Evolutionary conservation across 176 grass and related monocot species (phyloP).

Genomic region (Alopecurus myosuroides): DNA sequence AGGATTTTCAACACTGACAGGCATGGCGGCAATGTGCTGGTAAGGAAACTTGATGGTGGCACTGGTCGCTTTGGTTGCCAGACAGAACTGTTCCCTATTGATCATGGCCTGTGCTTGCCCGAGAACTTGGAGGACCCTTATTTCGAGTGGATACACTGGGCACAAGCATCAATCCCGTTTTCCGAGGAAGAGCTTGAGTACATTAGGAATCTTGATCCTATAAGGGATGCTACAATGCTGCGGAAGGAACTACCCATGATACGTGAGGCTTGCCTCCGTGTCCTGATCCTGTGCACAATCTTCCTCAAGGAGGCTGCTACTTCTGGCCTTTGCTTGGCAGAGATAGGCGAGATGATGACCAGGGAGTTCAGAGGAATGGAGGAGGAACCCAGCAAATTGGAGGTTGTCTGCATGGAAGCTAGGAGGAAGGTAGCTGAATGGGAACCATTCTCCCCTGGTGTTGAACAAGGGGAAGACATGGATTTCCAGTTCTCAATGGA

Average conservation of each 20-base stretch:
- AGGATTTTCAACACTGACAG: conserved; percentile 88
- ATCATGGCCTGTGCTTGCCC: conserved; percentile 66
- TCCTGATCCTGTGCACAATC: conserved; percentile 53
- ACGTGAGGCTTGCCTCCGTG: conserved; percentile 53
- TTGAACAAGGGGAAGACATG: conserved; percentile 39
- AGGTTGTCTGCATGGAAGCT: conserved; percentile 63
- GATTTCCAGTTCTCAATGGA: conserved; percentile 59
- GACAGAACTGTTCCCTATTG: conserved; percentile 74
- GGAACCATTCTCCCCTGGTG: conserved; percentile 21
- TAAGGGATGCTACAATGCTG: conserved; percentile 43
- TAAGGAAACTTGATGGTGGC: conserved; percentile 50
- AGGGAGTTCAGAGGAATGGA: conserved; percentile 59
- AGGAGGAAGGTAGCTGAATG: conserved; percentile 46
- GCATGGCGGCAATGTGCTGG: conserved; percentile 75
- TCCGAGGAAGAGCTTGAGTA: conserved; percentile 68
- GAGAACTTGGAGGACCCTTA: conserved; percentile 79
- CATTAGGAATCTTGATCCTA: conserved; percentile 50
- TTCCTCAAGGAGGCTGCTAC: conserved; percentile 61
- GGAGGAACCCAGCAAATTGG: conserved; percentile 61
- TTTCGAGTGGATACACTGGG: conserved; percentile 79
- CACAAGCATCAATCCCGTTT: conserved; percentile 57
- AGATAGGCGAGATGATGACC: conserved; percentile 74
- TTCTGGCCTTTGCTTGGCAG: conserved; percentile 59
- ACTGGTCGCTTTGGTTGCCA: conserved; percentile 55
- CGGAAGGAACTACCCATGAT: conserved; percentile 56